Conservation (phyloP, 176 grass and related monocot species). For the Oropetium thomaeum region DNA sequence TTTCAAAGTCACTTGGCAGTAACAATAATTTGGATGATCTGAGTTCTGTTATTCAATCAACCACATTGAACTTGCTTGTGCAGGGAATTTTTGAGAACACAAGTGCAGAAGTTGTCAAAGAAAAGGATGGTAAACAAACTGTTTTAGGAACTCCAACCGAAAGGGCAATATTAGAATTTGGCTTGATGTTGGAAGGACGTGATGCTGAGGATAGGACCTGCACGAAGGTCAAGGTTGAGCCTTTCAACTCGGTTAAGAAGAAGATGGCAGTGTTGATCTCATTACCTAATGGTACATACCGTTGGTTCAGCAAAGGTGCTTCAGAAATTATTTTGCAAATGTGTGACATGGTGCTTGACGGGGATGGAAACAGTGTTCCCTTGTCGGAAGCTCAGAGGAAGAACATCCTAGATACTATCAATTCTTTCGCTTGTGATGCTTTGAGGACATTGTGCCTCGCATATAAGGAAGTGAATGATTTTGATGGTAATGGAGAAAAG, state of each 20-base stretch:
- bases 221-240: conserved; percentile 86
- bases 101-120: conserved; percentile 80
- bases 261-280: conserved; percentile 78
- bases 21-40: conserved; percentile 45
- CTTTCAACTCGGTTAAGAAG: conserved; percentile 94
- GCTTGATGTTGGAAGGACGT: conserved; percentile 57
- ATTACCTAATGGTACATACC: conserved; percentile 50
- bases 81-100: conserved; percentile 90
- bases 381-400: conserved; percentile 48
- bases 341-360: conserved; percentile 68
- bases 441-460: conserved; percentile 88
- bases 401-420: conserved; percentile 58
- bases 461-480: conserved; percentile 66
- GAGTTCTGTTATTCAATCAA: conserved; percentile 53
- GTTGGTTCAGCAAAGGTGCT: conserved; percentile 85
- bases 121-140: conserved; percentile 64
- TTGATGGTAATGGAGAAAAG: conserved; percentile 44
- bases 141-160: conserved; percentile 91
- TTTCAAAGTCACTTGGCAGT: conserved; percentile 50
- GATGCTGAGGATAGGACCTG: conserved; percentile 49
- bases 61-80: conserved; percentile 49
- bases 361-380: conserved; percentile 52
- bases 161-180: conserved; percentile 81
- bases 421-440: conserved; percentile 77
- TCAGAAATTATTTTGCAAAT: conserved; percentile 80